Conservation (phyloP, 1,284 basidiomycete genomes). For the Clitocybe nebularis region DNA sequence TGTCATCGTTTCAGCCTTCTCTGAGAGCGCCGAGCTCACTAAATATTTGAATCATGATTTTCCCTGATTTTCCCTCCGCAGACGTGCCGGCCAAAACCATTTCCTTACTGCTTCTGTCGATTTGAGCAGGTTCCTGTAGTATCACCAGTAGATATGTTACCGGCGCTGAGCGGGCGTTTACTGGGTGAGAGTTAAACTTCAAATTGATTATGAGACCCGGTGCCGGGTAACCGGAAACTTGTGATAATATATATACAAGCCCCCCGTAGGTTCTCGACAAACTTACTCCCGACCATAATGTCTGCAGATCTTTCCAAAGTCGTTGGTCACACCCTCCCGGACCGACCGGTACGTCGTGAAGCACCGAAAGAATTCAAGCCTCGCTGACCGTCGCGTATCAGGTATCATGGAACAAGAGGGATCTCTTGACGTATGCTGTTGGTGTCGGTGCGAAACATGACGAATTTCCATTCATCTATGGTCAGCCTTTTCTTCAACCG, state of each 20-base stretch:
- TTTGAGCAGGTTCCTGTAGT: no score
- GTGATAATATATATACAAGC: neutral
- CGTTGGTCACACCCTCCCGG: conserved; percentile 41
- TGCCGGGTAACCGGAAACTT: no score
- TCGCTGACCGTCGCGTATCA: conserved; percentile 20
- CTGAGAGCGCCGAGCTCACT: no score
- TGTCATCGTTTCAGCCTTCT: no score
- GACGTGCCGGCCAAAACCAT: no score
- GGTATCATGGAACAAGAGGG: conserved; percentile 72
- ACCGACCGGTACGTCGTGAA: conserved; percentile 37
- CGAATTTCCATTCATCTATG: conserved; percentile 60
- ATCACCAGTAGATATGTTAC: no score
- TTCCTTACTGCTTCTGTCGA: no score
- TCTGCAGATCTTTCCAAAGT: conserved; percentile 46
- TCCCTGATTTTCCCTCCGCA: no score
- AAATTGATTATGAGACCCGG: no score
- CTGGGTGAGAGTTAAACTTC: no score
- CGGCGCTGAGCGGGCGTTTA: no score
- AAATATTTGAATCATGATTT: no score
- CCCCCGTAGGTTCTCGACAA: neutral
- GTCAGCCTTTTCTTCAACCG: conserved; percentile 31
- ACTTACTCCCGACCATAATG: conserved; percentile 20
- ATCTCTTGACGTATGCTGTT: conserved; percentile 62
- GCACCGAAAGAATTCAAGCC: neutral
- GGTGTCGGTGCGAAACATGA: conserved; percentile 70